Percentiles rank a stretch among this genome's conserved stretches.
These are phyloP conservation scores for Sporisorium exsertum DNA, from an alignment of 1,284 basidiomycete species.

Conservation along the genomic window DNA sequence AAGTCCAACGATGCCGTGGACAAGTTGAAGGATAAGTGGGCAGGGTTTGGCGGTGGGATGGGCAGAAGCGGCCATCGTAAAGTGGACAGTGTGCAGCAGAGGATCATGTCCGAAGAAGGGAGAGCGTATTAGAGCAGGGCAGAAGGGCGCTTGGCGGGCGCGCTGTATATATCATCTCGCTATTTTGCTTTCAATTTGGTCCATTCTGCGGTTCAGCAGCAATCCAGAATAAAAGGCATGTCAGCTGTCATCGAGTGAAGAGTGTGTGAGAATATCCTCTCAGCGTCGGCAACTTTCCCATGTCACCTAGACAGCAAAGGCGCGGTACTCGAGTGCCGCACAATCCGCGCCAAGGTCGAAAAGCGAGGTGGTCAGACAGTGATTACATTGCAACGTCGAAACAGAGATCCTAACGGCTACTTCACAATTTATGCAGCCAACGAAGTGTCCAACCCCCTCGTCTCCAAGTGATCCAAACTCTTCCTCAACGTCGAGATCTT, in stretches of 20 bases:
- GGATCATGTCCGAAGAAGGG: constrained; percentile 51
- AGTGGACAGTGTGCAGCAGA: constrained; percentile 52
- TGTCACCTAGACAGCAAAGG: no score
- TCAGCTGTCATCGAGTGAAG: background rate
- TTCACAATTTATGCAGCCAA: constrained; percentile 16
- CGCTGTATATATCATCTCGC: background rate
- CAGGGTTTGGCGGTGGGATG: constrained; percentile 21
- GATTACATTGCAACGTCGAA: constrained; percentile 17
- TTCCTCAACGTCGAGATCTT: constrained; percentile 75
- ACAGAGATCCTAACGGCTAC: background rate
- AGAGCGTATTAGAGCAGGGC: constrained; percentile 27
- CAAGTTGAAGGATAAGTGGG: constrained; percentile 46
- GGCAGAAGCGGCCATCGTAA: constrained; percentile 31
- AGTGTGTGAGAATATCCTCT: no score
- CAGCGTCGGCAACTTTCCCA: no score
- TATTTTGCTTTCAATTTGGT: background rate
- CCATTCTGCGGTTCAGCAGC: background rate
- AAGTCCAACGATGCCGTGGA: constrained; percentile 28
- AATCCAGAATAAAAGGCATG: no score
- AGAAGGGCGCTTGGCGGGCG: background rate
- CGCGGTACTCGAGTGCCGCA: no score
- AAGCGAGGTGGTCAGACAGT: background rate
- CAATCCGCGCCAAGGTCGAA: no score
- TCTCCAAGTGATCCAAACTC: constrained; percentile 58
- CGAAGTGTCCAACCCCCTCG: constrained; percentile 34